Evolutionary conservation across 139 green algal species (phyloP).

Genomic region (Dunaliella primolecta): DNA sequence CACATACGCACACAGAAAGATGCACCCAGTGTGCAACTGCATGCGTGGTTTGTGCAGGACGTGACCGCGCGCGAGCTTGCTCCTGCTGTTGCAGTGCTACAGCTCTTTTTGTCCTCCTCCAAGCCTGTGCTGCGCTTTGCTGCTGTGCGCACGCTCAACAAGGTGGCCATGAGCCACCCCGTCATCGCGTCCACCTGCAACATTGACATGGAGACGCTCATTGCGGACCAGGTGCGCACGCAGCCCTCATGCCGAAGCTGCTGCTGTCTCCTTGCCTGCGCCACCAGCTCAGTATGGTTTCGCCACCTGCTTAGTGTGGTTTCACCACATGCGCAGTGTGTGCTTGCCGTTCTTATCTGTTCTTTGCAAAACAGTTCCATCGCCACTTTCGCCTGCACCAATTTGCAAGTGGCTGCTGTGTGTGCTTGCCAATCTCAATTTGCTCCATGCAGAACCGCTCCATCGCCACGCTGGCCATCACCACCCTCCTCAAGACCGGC

Average conservation of each 20-base stretch:
- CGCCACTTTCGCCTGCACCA: no score
- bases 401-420: no score
- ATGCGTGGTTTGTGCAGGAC: no score
- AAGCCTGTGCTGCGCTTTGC: slow-evolving; percentile 97
- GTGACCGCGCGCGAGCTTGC: slow-evolving; percentile 89
- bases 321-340: no score
- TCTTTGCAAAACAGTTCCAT: no score
- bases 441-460: slow-evolving; percentile 48
- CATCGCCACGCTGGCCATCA: slow-evolving; percentile 98
- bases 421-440: no score
- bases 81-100: slow-evolving; percentile 95
- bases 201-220: slow-evolving; percentile 98
- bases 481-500: slow-evolving; percentile 97
- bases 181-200: slow-evolving; percentile 95
- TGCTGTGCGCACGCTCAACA: slow-evolving; percentile 85
- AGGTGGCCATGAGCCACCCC: slow-evolving; percentile 94
- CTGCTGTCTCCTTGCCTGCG: no score
- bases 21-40: no score
- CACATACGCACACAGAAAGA: neutral
- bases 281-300: no score
- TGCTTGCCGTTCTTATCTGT: no score
- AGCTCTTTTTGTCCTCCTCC: slow-evolving; percentile 95
- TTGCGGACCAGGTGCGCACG: slow-evolving; percentile 82
- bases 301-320: no score
- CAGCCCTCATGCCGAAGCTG: no score